phyloP scores from a whole-genome alignment of 345 rosid species.

The Streptanthus diversifolius region DNA sequence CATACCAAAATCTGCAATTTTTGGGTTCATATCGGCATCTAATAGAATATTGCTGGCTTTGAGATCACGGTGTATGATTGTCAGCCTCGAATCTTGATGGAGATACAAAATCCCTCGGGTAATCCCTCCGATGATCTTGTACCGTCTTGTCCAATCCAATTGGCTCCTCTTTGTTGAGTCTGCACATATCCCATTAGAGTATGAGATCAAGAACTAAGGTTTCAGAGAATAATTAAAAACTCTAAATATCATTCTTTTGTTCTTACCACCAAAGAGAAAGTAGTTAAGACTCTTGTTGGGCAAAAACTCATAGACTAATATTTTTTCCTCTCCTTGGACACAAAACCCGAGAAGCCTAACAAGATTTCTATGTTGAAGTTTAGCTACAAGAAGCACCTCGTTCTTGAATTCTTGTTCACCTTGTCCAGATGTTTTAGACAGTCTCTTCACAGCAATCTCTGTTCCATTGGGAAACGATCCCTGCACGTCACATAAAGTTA shows the following conservation, averaged over 20 bases:
- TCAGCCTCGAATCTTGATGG: not conserved
- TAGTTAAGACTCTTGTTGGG: conserved; percentile 30
- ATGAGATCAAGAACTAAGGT: not conserved
- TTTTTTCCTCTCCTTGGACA: conserved; percentile 38
- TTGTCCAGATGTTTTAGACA: conserved; percentile 44
- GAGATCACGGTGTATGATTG: not conserved
- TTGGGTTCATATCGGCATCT: not conserved
- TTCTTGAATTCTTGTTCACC: conserved; percentile 49
- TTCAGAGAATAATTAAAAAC: not conserved
- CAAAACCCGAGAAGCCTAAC: conserved; percentile 47
- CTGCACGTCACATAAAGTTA: not conserved
- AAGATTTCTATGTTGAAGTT: conserved; percentile 49
- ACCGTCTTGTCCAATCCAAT: not conserved
- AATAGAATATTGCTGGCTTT: not conserved
- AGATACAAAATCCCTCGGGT: not conserved
- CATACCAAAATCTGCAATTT: too few species aligned
- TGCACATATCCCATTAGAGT: not conserved
- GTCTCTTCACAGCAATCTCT: conserved; percentile 48
- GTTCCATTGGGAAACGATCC: conserved; percentile 29
- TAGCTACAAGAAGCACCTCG: conserved; percentile 44
- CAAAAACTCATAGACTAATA: conserved; percentile 22
- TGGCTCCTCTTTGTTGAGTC: not conserved
- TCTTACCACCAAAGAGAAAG: conserved; percentile 13
- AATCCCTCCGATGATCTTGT: not conserved
- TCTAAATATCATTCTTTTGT: not conserved